A percentile compares a stretch with the other conserved stretches of the same genome.
Conservation (phyloP, 2,329 filamentous ascomycete species). For the Colletotrichum melonis region DNA sequence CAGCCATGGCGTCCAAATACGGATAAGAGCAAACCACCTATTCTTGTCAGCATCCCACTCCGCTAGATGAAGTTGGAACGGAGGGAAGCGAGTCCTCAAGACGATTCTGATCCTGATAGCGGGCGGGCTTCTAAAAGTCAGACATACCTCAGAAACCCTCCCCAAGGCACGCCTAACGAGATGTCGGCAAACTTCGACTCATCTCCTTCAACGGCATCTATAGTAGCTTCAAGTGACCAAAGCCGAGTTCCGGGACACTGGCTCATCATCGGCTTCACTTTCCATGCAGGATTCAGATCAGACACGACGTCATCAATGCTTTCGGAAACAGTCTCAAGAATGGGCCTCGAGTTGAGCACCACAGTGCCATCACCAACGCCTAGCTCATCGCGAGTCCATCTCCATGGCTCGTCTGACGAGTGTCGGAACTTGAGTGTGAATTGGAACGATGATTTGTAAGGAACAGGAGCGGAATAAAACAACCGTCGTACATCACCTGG, state of each 20-base stretch:
- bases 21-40: constrained; percentile 85
- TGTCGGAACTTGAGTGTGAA: constrained; percentile 81
- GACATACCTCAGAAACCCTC: constrained; percentile 62
- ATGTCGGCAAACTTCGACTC: constrained; percentile 68
- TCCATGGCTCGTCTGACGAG: constrained; percentile 67
- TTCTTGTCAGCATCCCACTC: constrained; percentile 33
- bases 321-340: constrained; percentile 43
- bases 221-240: constrained; percentile 72
- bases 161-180: constrained; percentile 72
- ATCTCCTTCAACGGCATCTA: constrained; percentile 67
- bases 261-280: constrained; percentile 65
- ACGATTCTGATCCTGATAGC: not conserved
- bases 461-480: constrained; percentile 45
- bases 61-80: no score
- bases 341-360: constrained; percentile 55
- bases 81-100: not conserved
- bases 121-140: not conserved
- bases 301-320: constrained; percentile 67
- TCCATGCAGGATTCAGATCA: constrained; percentile 66
- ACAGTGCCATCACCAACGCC: constrained; percentile 72
- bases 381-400: constrained; percentile 76
- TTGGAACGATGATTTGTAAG: constrained; percentile 59
- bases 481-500: constrained; percentile 18
- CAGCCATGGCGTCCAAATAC: constrained; percentile 86
- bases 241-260: constrained; percentile 77